A percentile compares a stretch with the other conserved stretches of the same genome.
Conservation (phyloP, 164 flowering plant species). For the Akebia trifoliata region DNA sequence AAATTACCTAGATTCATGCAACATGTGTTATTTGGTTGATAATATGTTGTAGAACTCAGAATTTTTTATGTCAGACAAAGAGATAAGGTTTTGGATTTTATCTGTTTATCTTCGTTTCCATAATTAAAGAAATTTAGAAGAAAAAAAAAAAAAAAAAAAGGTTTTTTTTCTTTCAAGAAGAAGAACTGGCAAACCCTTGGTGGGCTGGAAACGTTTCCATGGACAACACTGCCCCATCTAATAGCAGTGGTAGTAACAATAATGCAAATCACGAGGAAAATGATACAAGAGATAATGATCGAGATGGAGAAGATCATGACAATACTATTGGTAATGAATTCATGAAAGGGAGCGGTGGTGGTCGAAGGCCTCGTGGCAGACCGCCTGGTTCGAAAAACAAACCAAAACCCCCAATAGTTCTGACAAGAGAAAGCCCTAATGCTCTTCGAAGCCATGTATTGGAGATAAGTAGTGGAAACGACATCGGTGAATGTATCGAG, state of each 20-base stretch:
- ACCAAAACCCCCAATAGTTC: neutral
- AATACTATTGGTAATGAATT: neutral
- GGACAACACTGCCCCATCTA: neutral
- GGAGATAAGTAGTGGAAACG: neutral
- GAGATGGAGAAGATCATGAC: neutral
- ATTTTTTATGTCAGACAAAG: neutral
- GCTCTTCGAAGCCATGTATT: constrained; percentile 5
- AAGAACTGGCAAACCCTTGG: constrained; percentile 1
- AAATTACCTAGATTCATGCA: constrained; percentile 1
- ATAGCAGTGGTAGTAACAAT: neutral
- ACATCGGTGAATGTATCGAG: neutral
- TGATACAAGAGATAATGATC: neutral
- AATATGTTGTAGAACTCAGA: too few species aligned
- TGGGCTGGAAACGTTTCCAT: neutral
- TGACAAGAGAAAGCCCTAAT: neutral
- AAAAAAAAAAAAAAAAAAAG: too few species aligned
- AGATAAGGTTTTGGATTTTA: neutral
- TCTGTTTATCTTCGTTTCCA: neutral
- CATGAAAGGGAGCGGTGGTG: neutral
- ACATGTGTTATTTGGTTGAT: neutral
- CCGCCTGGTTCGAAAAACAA: too few species aligned
- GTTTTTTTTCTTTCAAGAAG: too few species aligned
- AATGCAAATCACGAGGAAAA: neutral
- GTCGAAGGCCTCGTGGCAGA: too few species aligned
- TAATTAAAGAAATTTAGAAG: too few species aligned